Conservation (phyloP, 2,329 filamentous ascomycete genomes). For the Microascus cirrosus region DNA sequence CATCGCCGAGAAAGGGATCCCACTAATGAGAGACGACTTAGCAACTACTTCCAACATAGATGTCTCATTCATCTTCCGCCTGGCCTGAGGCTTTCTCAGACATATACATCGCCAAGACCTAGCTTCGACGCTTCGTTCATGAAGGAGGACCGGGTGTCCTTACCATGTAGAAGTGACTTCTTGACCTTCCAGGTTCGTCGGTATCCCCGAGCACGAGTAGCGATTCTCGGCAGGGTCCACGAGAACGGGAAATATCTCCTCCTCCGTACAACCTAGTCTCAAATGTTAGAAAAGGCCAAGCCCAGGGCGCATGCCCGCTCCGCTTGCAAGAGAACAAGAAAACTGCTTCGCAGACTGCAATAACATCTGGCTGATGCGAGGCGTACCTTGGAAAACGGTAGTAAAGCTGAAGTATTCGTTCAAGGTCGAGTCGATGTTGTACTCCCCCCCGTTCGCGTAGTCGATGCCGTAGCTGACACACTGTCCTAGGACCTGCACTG, state of each 20-base stretch:
- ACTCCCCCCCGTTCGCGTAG: conserved; percentile 24
- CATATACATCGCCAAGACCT: too few species aligned
- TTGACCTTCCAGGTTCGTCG: conserved; percentile 19
- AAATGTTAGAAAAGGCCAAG: background rate
- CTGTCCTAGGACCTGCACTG: conserved; percentile 10
- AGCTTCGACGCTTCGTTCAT: too few species aligned
- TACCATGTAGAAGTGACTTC: conserved; percentile 25
- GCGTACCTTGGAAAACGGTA: conserved; percentile 23
- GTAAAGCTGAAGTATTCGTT: conserved; percentile 25
- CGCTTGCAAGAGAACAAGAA: too few species aligned
- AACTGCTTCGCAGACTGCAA: too few species aligned
- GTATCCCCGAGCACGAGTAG: conserved; percentile 22
- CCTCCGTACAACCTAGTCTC: conserved; percentile 18
- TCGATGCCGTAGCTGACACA: conserved; percentile 25
- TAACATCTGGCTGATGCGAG: background rate
- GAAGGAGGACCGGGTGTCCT: conserved; percentile 5
- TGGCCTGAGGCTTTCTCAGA: background rate
- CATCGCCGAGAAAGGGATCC: conserved; percentile 25
- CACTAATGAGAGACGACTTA: conserved; percentile 10
- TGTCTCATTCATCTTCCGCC: background rate
- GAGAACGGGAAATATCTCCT: conserved; percentile 21
- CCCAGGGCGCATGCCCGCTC: too few species aligned
- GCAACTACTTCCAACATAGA: background rate
- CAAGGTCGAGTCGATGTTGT: conserved; percentile 23
- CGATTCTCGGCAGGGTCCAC: conserved; percentile 19